These are phyloP conservation scores for Aspergillus sp. DNA, from an alignment of 2,329 filamentous ascomycete species.

Conservation along the genomic window DNA sequence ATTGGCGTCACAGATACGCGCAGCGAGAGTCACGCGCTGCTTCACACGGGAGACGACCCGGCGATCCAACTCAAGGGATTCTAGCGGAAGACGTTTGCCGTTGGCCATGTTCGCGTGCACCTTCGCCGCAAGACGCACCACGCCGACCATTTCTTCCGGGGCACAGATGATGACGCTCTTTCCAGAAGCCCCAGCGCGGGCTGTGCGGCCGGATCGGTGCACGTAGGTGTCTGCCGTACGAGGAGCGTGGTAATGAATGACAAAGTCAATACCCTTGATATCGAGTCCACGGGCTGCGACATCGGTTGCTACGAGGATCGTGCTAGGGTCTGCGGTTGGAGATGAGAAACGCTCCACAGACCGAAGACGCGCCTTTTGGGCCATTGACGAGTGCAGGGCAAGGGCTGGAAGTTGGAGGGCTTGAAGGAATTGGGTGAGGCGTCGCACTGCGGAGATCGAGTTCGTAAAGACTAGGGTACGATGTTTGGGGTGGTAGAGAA, in stretches of 20 bases:
- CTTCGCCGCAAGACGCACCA: conserved; percentile 79
- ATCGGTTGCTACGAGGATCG: conserved; percentile 86
- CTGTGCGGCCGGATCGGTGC: conserved; percentile 90
- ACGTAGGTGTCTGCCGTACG: conserved; percentile 91
- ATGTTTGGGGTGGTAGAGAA: conserved; percentile 76
- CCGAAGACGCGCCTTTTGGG: conserved; percentile 90
- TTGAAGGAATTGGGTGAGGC: conserved; percentile 79
- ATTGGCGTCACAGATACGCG: conserved; percentile 77
- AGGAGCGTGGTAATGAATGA: conserved; percentile 94
- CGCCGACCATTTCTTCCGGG: conserved; percentile 85
- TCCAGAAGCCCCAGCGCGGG: conserved; percentile 74
- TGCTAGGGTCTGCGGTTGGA: conserved; percentile 51
- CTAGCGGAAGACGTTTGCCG: conserved; percentile 63
- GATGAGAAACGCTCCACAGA: conserved; percentile 86
- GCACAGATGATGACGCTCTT: conserved; percentile 85
- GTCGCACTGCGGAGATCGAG: conserved; percentile 87
- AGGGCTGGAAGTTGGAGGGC: conserved; percentile 75
- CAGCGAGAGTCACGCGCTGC: conserved; percentile 75
- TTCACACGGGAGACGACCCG: conserved; percentile 74
- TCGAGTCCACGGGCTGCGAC: conserved; percentile 92
- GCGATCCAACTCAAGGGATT: conserved; percentile 77
- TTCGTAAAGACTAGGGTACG: conserved; percentile 93
- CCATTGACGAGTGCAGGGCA: conserved; percentile 89
- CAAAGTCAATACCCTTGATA: conserved; percentile 82
- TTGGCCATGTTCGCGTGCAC: conserved; percentile 67